Conservation (phyloP, 495 filamentous ascomycete species). For the Symbiotaphrina buchneri region DNA sequence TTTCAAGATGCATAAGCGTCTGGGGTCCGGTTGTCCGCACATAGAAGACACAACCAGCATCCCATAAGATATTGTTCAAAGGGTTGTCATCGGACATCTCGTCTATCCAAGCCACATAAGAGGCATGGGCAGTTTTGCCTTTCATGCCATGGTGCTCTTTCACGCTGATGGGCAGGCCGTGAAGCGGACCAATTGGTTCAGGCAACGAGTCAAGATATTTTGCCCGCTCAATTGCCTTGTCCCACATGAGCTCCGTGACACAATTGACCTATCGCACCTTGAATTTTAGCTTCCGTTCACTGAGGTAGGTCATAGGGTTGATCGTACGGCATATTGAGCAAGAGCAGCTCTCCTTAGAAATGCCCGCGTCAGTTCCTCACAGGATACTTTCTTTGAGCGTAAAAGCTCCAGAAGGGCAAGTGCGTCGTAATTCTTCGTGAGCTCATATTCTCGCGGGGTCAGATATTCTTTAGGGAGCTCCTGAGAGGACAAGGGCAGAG, state of each 20-base stretch:
- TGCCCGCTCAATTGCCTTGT: conserved; percentile 12
- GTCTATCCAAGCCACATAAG: conserved; percentile 23
- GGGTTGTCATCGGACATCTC: conserved; percentile 17
- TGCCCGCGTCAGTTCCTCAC: conserved; percentile 24
- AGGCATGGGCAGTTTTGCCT: conserved; percentile 23
- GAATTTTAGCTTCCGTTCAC: no score
- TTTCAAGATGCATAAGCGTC: conserved; percentile 37
- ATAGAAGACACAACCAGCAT: conserved; percentile 25
- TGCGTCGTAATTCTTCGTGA: conserved; percentile 23
- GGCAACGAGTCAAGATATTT: conserved; percentile 13
- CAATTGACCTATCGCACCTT: conserved; percentile 34
- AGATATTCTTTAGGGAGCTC: conserved; percentile 19
- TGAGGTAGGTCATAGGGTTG: no score
- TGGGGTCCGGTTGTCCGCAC: conserved; percentile 33
- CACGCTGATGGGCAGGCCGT: conserved; percentile 43
- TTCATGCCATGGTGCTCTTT: conserved; percentile 43
- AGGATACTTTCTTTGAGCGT: conserved; percentile 18
- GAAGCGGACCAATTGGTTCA: conserved; percentile 32
- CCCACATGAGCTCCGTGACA: conserved; percentile 41
- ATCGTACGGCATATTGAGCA: no score
- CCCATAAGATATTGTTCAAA: conserved; percentile 21
- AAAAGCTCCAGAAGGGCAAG: conserved; percentile 20
- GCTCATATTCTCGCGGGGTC: conserved; percentile 19
- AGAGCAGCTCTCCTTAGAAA: conserved; percentile 35
- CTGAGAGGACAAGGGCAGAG: conserved; percentile 19